A percentile compares a stretch with the other conserved stretches of the same genome.
Evolutionary conservation across 177 flowering plant genomes (phyloP).

Genomic region (Vitis hybrid): DNA sequence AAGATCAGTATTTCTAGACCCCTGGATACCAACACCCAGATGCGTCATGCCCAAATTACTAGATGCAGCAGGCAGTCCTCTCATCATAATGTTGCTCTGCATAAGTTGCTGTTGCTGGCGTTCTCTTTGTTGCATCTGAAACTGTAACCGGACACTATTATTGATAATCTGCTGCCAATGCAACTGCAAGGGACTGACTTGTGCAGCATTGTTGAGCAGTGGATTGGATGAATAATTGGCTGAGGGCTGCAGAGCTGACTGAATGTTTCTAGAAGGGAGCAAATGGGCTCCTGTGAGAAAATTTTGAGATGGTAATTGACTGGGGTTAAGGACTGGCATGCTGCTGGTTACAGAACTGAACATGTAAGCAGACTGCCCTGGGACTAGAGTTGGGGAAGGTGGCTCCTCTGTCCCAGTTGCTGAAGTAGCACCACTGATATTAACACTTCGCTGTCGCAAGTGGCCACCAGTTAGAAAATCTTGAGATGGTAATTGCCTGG

Average conservation of each 20-base stretch:
- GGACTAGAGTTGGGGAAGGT: not conserved
- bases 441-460: not conserved
- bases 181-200: not conserved
- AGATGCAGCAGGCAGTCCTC: slow-evolving; percentile 8
- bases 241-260: slow-evolving; percentile 1
- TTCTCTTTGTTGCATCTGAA: slow-evolving; percentile 13
- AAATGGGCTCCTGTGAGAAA: not conserved
- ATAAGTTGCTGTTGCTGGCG: slow-evolving; percentile 7
- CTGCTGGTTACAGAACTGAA: slow-evolving; percentile 7
- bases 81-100: slow-evolving; percentile 17
- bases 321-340: slow-evolving; percentile 7
- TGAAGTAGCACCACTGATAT: slow-evolving; percentile 2
- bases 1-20: slow-evolving; percentile 9
- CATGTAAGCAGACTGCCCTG: slow-evolving; percentile 7
- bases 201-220: slow-evolving; percentile 2
- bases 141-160: slow-evolving; percentile 3
- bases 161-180: slow-evolving; percentile 4
- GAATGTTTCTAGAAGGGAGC: not conserved
- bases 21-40: slow-evolving; percentile 3
- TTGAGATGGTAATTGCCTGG: slow-evolving; percentile 4
- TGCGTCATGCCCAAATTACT: slow-evolving; percentile 12
- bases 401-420: not conserved
- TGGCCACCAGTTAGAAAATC: not conserved
- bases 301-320: slow-evolving; percentile 3
- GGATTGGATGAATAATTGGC: not conserved